These are phyloP conservation scores for Solanum verrucosum DNA, from an alignment of 257 asterid genomes.

Conservation along the genomic window DNA sequence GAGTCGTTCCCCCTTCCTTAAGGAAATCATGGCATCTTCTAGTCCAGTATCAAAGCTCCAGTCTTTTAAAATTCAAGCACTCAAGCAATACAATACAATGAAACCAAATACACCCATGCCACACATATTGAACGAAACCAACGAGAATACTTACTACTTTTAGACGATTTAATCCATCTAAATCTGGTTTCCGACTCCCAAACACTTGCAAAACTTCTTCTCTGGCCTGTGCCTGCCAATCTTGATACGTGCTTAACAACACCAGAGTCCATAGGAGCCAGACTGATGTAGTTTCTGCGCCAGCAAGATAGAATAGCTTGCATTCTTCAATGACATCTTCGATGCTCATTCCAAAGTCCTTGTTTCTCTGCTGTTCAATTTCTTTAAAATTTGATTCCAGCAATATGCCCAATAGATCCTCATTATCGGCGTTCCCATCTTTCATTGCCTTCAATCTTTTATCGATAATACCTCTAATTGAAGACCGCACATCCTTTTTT, in stretches of 20 bases:
- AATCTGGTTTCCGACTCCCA: slow-evolving; percentile 14
- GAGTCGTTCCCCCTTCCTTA: too few species aligned
- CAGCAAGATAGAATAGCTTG: slow-evolving; percentile 42
- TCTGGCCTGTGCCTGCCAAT: slow-evolving; percentile 33
- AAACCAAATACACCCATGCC: neutral
- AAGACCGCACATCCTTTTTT: slow-evolving; percentile 1
- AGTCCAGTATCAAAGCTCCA: too few species aligned
- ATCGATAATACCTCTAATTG: slow-evolving; percentile 19
- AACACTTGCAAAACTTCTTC: slow-evolving; percentile 27
- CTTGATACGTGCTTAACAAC: slow-evolving; percentile 6
- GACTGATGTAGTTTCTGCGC: slow-evolving; percentile 46
- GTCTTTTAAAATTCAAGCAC: too few species aligned
- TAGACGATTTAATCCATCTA: slow-evolving; percentile 19
- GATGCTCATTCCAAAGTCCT: slow-evolving; percentile 4
- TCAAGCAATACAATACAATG: neutral
- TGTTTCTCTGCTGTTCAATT: slow-evolving; percentile 3
- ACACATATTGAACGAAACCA: neutral
- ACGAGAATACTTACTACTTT: slow-evolving; percentile 18
- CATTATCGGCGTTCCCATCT: neutral
- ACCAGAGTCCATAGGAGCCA: slow-evolving; percentile 52
- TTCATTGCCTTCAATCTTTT: slow-evolving; percentile 21
- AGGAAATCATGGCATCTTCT: too few species aligned
- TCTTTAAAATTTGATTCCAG: slow-evolving; percentile 10
- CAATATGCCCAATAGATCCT: slow-evolving; percentile 10
- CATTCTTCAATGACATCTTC: slow-evolving; percentile 34